Evolutionary conservation across 140 eudicot genomes (phyloP).

Genomic region (Ambrosia hybrid): DNA sequence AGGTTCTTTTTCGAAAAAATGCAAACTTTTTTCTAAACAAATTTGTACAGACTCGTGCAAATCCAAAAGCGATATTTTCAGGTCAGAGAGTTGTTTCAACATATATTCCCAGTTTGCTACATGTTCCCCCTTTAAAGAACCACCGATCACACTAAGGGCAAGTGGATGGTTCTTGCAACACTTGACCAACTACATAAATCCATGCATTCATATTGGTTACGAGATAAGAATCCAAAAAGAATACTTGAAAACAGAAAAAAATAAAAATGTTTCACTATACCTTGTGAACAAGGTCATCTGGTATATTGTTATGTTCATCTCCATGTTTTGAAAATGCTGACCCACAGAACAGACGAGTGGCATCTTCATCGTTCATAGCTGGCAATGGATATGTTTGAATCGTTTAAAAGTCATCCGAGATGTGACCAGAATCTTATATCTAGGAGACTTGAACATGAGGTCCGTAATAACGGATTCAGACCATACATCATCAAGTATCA

Average conservation of each 20-base stretch:
- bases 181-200: constrained; percentile 36
- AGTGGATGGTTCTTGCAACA: constrained; percentile 49
- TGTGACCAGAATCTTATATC: constrained; percentile 35
- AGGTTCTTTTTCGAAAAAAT: constrained; percentile 22
- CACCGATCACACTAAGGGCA: constrained; percentile 43
- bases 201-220: background rate
- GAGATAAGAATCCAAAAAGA: background rate
- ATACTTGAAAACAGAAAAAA: background rate
- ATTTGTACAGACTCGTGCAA: background rate
- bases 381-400: constrained; percentile 35
- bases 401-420: constrained; percentile 34
- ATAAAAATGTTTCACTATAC: constrained; percentile 21
- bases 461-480: constrained; percentile 24
- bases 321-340: constrained; percentile 31
- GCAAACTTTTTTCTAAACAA: constrained; percentile 34
- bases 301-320: constrained; percentile 8
- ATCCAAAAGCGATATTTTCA: constrained; percentile 15
- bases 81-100: constrained; percentile 13
- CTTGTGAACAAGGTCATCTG: constrained; percentile 41
- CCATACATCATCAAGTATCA: constrained; percentile 60
- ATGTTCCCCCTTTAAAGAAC: constrained; percentile 25
- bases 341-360: constrained; percentile 31
- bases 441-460: constrained; percentile 27
- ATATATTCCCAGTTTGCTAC: constrained; percentile 9
- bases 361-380: constrained; percentile 30